Conservation (phyloP, 2,329 filamentous ascomycete species). For the Pseudogymnoascus sp. region DNA sequence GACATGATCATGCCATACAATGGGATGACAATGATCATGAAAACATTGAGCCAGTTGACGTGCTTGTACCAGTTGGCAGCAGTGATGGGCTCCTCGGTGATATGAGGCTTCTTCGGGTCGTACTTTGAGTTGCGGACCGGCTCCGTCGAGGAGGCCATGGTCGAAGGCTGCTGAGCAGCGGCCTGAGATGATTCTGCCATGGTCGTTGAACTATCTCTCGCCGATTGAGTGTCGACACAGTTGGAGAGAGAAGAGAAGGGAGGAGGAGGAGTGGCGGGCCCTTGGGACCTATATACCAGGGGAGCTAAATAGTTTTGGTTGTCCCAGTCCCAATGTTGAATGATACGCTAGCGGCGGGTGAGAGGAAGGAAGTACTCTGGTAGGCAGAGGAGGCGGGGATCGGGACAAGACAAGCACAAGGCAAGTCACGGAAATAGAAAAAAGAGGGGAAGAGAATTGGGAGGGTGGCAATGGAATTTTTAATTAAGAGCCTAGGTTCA, state of each 20-base stretch:
- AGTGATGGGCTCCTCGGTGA: slow-evolving; percentile 74
- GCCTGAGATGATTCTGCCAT: slow-evolving; percentile 12
- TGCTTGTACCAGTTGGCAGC: slow-evolving; percentile 82
- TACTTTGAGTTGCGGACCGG: slow-evolving; percentile 32
- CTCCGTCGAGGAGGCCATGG: slow-evolving; percentile 23
- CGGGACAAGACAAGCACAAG: not conserved
- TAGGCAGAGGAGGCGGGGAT: not conserved
- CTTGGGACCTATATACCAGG: slow-evolving; percentile 2
- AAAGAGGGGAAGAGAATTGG: not conserved
- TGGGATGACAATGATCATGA: slow-evolving; percentile 71
- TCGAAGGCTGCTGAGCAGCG: slow-evolving; percentile 19
- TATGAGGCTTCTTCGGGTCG: slow-evolving; percentile 67
- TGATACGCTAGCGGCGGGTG: slow-evolving; percentile 6
- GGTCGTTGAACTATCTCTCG: not conserved
- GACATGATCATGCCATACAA: slow-evolving; percentile 63
- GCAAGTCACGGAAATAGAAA: not conserved
- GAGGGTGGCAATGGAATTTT: not conserved
- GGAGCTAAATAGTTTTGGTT: slow-evolving; percentile 1
- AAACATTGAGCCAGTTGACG: slow-evolving; percentile 87
- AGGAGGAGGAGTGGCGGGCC: not conserved
- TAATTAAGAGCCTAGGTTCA: not conserved
- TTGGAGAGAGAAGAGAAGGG: not conserved
- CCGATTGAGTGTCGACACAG: not conserved
- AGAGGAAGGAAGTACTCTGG: slow-evolving; percentile 4
- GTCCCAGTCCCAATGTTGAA: slow-evolving; percentile 2